Conservation (phyloP, 2,329 filamentous ascomycete genomes). For the Verticillium tricorpus region DNA sequence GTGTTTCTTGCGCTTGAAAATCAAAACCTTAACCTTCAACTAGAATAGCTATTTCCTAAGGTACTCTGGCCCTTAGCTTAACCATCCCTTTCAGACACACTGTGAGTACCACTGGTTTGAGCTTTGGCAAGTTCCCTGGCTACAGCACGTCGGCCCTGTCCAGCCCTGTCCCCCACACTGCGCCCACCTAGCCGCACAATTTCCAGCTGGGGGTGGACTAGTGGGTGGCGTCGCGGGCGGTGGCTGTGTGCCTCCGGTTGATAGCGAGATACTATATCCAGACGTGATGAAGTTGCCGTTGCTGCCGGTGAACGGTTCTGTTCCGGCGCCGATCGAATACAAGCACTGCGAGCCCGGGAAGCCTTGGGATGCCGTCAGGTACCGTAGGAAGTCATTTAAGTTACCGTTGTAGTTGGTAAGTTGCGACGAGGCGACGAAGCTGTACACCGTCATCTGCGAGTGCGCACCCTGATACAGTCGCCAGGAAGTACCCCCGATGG, state of each 20-base stretch:
- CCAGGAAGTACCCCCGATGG: conserved; percentile 47
- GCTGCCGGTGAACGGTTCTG: conserved; percentile 50
- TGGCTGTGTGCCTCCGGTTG: neutral
- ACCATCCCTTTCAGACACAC: conserved; percentile 13
- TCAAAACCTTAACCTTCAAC: no score
- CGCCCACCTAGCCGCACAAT: conserved; percentile 13
- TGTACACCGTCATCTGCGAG: conserved; percentile 54
- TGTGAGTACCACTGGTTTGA: conserved; percentile 21
- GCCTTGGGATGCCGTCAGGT: conserved; percentile 42
- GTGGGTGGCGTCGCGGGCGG: neutral
- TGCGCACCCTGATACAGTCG: conserved; percentile 54
- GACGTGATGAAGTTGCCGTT: conserved; percentile 22
- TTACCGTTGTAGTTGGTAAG: conserved; percentile 49
- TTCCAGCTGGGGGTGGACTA: neutral
- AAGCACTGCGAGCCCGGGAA: conserved; percentile 47
- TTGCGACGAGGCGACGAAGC: conserved; percentile 34
- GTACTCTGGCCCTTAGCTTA: no score
- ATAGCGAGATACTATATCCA: conserved; percentile 4
- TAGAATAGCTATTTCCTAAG: no score
- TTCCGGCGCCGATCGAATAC: conserved; percentile 47
- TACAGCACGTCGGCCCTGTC: conserved; percentile 20
- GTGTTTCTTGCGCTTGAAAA: no score
- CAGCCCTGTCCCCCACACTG: conserved; percentile 20
- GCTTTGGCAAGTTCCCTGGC: conserved; percentile 20
- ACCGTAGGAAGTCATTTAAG: conserved; percentile 49